Conservation (phyloP, 1,284 basidiomycete genomes). For the Tetrapyrgos nigripes region DNA sequence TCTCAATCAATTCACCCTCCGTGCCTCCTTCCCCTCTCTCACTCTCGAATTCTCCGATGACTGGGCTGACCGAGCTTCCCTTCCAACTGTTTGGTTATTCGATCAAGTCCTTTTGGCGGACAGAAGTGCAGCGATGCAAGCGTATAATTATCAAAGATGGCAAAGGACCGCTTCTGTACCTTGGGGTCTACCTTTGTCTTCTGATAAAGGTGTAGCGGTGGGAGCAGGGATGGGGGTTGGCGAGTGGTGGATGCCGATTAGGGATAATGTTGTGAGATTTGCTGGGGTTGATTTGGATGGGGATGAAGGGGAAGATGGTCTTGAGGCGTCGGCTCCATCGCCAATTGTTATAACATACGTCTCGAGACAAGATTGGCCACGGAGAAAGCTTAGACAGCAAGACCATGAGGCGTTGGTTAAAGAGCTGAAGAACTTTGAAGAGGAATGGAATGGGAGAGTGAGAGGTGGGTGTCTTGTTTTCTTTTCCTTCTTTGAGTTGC, state of each 20-base stretch:
- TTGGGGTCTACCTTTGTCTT: slow-evolving; percentile 72
- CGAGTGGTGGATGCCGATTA: slow-evolving; percentile 84
- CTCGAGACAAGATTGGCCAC: slow-evolving; percentile 39
- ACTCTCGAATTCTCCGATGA: slow-evolving; percentile 80
- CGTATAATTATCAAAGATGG: slow-evolving; percentile 69
- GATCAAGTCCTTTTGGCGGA: slow-evolving; percentile 86
- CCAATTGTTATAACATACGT: slow-evolving; percentile 43
- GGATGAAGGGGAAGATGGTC: slow-evolving; percentile 38
- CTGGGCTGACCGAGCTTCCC: slow-evolving; percentile 69
- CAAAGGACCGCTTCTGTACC: slow-evolving; percentile 79
- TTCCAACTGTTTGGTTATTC: slow-evolving; percentile 59
- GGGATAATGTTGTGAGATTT: slow-evolving; percentile 76
- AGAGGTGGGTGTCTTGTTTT: no score
- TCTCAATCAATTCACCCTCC: slow-evolving; percentile 83
- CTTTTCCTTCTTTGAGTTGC: no score
- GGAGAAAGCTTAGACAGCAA: slow-evolving; percentile 36
- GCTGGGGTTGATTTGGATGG: slow-evolving; percentile 57
- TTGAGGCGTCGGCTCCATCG: neutral
- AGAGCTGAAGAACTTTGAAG: slow-evolving; percentile 37
- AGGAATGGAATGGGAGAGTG: no score
- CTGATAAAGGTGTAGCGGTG: no score
- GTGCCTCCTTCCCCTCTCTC: slow-evolving; percentile 78
- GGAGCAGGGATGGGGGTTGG: slow-evolving; percentile 51
- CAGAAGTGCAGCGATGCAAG: slow-evolving; percentile 80
- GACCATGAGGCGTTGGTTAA: slow-evolving; percentile 39